Conservation (phyloP, 2,329 filamentous ascomycete genomes). For the Venturiaceae sp. region DNA sequence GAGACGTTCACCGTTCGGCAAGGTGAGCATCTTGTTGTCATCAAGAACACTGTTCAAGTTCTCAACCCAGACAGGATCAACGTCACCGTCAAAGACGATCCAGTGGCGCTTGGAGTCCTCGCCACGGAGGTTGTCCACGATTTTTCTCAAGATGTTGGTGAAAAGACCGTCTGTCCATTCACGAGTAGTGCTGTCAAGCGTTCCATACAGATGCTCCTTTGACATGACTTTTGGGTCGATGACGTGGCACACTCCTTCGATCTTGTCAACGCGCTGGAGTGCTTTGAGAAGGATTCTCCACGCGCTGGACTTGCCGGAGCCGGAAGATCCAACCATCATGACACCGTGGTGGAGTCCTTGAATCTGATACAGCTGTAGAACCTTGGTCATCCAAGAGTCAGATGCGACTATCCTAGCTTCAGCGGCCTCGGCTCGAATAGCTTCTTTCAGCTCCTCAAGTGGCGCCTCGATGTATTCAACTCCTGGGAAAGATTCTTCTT, state of each 20-base stretch:
- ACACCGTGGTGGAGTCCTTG: conserved; percentile 98
- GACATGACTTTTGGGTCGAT: conserved; percentile 99
- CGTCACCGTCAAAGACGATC: conserved; percentile 99
- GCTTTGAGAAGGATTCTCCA: conserved; percentile 92
- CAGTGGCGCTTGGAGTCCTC: conserved; percentile 96
- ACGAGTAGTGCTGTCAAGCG: conserved; percentile 87
- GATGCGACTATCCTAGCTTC: conserved; percentile 84
- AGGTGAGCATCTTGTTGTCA: conserved; percentile 93
- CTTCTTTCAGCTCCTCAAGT: conserved; percentile 65
- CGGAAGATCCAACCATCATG: conserved; percentile 99
- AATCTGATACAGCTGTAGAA: conserved; percentile 94
- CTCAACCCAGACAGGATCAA: conserved; percentile 99
- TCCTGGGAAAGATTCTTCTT: conserved; percentile 79
- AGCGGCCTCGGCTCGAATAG: conserved; percentile 72
- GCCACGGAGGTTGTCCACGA: conserved; percentile 95
- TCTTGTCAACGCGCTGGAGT: conserved; percentile 77
- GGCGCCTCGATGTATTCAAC: conserved; percentile 88
- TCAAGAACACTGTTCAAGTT: conserved; percentile 99
- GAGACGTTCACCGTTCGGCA: conserved; percentile 96
- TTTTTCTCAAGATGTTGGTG: conserved; percentile 94
- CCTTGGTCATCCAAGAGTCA: conserved; percentile 95
- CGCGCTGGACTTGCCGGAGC: conserved; percentile 91
- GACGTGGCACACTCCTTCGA: conserved; percentile 92
- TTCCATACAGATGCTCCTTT: conserved; percentile 95
- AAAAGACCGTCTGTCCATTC: conserved; percentile 99